These are phyloP conservation scores for Pseudogymnoascus sp. DNA, from an alignment of 2,329 filamentous ascomycete species.

Conservation along the genomic window DNA sequence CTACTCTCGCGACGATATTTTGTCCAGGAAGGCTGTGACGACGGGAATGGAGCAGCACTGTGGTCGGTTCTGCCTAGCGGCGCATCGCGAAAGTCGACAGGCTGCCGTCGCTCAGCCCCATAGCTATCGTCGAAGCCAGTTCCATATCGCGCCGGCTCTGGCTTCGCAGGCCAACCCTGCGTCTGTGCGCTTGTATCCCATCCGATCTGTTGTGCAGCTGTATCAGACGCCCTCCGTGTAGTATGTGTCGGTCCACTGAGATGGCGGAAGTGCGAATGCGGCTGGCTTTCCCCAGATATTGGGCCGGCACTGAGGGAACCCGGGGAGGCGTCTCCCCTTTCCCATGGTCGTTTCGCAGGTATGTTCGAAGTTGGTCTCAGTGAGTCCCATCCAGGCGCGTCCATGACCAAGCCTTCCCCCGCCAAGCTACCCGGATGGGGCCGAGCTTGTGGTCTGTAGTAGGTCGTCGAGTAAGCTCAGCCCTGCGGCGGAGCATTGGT, in stretches of 20 bases:
- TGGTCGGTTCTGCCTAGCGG: background rate
- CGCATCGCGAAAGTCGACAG: background rate
- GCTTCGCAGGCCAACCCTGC: background rate
- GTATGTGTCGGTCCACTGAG: conserved; percentile 4
- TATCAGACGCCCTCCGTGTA: background rate
- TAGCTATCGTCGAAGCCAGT: background rate
- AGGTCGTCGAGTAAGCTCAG: conserved; percentile 6
- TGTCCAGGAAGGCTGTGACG: background rate
- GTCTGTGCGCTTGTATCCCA: background rate
- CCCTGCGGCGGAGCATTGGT: conserved; percentile 6
- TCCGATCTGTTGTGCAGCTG: background rate
- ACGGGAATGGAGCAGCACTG: background rate
- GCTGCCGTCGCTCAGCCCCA: conserved; percentile 9
- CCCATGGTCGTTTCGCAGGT: conserved; percentile 4
- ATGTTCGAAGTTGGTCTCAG: conserved; percentile 3
- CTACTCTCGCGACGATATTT: conserved; percentile 2
- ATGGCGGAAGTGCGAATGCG: background rate
- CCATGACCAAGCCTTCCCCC: background rate
- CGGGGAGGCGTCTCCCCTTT: background rate
- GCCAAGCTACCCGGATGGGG: background rate
- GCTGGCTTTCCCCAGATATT: background rate
- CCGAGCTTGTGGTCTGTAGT: background rate
- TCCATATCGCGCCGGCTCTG: background rate
- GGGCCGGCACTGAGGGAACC: background rate
- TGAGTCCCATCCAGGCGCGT: conserved; percentile 7